Base-by-base conservation (phyloP, 1,284 basidiomycete genomes). In the Cutaneotrichosporon sp. region DNA sequence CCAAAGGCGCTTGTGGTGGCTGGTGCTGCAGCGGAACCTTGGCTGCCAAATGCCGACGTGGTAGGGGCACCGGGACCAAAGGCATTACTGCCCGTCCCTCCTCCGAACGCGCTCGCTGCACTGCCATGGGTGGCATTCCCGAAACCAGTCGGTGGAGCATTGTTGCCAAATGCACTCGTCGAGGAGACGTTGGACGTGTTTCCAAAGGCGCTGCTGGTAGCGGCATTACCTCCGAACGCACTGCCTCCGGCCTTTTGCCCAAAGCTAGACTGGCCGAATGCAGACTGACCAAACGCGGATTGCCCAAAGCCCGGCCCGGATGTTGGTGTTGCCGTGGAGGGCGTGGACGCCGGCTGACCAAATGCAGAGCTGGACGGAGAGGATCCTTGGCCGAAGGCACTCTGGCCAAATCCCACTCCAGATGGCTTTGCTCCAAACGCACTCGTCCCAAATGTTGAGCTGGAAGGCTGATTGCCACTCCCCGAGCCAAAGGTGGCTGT, bases 261-360 rank as follows among this genome's bases (percentile, higher is more conserved):
- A 48, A 64, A 64, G 8, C 56, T 59, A 14, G 63, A 58, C 16
- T 61, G 49, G 1, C 71, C 70, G 48, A 74, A 74, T 0, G 62
- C 59, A 0, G 55, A 33, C 20, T 47, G 33, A 24, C 49, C 53
- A 29, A 55, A 55, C 22, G 49, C 44, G 16, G 52, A 41, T 17
- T 33, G 31, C 5, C 31, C 31, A 33, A 33, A 33, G 31, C 31
- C 31, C 31, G 31, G 12, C 5, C 34, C 34, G 6, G 34, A 7
- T 19, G 34, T 19, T 7, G 34, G 34, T 5, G 34, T 35, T 14
- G 34, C 33, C 34, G 34, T 50, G 38, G 57, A n/a, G 10, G 29
- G 10, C 29, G 29, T 9, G 14, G 29, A 31, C 29, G 29, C 9
- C 29, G 9, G 57, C 4, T 59, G 58, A 1, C 63, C 61, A 25